These are phyloP conservation scores for Ophiosphaerella narmari DNA, from an alignment of 2,329 filamentous ascomycete species.

Conservation along the genomic window DNA sequence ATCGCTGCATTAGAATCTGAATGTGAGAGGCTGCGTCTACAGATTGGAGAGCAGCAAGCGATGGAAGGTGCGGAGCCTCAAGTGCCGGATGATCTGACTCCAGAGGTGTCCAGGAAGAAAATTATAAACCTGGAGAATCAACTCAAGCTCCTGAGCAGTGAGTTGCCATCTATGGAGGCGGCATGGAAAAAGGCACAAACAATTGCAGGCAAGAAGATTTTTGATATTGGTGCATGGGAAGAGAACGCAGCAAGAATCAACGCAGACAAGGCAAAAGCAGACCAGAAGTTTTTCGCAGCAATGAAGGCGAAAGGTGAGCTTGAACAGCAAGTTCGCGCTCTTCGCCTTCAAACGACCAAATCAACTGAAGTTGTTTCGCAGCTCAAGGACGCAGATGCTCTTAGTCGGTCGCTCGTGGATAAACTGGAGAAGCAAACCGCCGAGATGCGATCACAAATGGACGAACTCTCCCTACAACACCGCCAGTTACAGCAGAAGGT, in stretches of 20 bases:
- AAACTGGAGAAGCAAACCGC: slow-evolving; percentile 91
- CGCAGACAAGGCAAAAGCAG: slow-evolving; percentile 92
- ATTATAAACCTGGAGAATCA: slow-evolving; percentile 77
- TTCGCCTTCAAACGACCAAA: slow-evolving; percentile 83
- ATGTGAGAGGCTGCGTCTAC: slow-evolving; percentile 69
- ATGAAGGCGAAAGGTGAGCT: slow-evolving; percentile 92
- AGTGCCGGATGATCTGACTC: slow-evolving; percentile 62
- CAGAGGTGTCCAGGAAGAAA: slow-evolving; percentile 74
- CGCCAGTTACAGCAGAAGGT: slow-evolving; percentile 74
- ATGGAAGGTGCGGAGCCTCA: slow-evolving; percentile 29
- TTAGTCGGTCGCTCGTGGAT: slow-evolving; percentile 73
- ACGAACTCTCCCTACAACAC: slow-evolving; percentile 71
- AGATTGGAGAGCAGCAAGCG: slow-evolving; percentile 54
- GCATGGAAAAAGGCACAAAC: slow-evolving; percentile 90
- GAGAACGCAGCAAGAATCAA: slow-evolving; percentile 74
- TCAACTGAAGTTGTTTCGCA: slow-evolving; percentile 92
- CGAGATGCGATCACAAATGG: slow-evolving; percentile 79
- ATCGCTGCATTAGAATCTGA: slow-evolving; percentile 84
- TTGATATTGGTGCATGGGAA: slow-evolving; percentile 75
- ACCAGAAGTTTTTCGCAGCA: slow-evolving; percentile 96
- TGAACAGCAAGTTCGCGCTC: slow-evolving; percentile 75
- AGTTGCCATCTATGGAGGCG: slow-evolving; percentile 85
- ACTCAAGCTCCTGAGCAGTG: slow-evolving; percentile 81
- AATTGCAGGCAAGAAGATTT: slow-evolving; percentile 83
- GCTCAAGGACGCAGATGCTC: slow-evolving; percentile 85